Base-by-base conservation (phyloP, 2,329 filamentous ascomycete species). In the Aspergillus sp. region DNA sequence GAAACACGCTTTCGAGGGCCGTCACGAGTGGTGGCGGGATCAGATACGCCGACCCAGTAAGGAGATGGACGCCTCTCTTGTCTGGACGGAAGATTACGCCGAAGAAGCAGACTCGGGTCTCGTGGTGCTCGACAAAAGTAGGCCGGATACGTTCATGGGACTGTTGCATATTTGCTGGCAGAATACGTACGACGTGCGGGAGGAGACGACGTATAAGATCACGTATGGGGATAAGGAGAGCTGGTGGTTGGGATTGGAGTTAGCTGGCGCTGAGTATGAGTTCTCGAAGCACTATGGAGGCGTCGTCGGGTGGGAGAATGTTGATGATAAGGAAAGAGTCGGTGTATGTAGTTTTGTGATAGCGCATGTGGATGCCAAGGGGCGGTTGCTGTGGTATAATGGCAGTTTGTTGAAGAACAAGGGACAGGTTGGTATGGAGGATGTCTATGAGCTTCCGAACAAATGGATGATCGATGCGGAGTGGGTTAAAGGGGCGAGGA, bases 401-500 rank as follows among this genome's bases (percentile, higher is more conserved):
- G 60, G 60, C 6, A 59, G 59, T 21, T 7, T 61, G 25, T 38
- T 61, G 30, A 61, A 59, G 51, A 61, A 61, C 8, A 61, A 61
- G 47, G 52, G 51, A 1, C 41, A 52, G 15, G 23, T 5, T 1
- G 39, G 43, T 1, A 61, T 61, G 59, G 12, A 9, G 10, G 21
- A 59, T 19, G 47, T 30, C 10, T 61, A 61, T 25, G 25, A 53
- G 6, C 39, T 53, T 5, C 59, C 56, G 0, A 21, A 49, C 0
- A 43, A 59, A 6, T 61, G 59, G 59, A 59, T 61, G 59, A 59
- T 61, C 15, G 59, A 61, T 53, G 59, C 52, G 12, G 51, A 61
- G 23, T 61, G 59, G 59, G n/a, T 50, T 0, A 61, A 61, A 45
- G 59, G 59, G 7, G 56, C 13, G 5, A 36, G 41, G 1, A 61